Percentiles rank a stretch among this genome's conserved stretches.
These are phyloP conservation scores for Polygonum aviculare DNA, from an alignment of 148 eudicot genomes.

Conservation along the genomic window DNA sequence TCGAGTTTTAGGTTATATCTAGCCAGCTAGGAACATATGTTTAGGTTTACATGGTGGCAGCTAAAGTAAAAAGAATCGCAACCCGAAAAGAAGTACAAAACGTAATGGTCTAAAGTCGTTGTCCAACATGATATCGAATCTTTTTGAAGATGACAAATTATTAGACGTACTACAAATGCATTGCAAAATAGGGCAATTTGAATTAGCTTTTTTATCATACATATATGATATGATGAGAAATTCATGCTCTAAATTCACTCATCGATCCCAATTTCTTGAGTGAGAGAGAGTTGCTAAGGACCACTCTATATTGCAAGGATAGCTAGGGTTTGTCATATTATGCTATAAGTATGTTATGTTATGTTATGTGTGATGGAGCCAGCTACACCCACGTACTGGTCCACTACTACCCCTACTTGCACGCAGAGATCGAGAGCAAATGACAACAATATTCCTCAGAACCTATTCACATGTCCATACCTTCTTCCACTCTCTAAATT, in stretches of 20 bases:
- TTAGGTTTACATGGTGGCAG: background rate
- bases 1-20: background rate
- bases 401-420: background rate
- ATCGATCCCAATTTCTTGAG: too few relatives aligned
- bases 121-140: conserved; percentile 7
- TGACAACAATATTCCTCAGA: conserved; percentile 11
- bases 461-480: conserved; percentile 11
- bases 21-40: background rate
- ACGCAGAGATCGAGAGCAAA: background rate
- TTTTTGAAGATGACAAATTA: background rate
- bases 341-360: background rate
- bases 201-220: background rate
- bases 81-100: conserved; percentile 4
- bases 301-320: background rate
- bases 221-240: background rate
- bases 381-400: conserved; percentile 9
- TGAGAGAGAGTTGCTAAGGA: too few relatives aligned
- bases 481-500: background rate
- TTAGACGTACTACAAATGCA: background rate
- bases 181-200: background rate
- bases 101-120: conserved; percentile 5
- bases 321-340: conserved; percentile 11
- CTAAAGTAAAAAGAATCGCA: background rate
- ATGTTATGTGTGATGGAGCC: background rate
- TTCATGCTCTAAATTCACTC: background rate